Evolutionary conservation across 495 filamentous ascomycete species (phyloP).

Genomic region (Diplogelasinospora grovesii): DNA sequence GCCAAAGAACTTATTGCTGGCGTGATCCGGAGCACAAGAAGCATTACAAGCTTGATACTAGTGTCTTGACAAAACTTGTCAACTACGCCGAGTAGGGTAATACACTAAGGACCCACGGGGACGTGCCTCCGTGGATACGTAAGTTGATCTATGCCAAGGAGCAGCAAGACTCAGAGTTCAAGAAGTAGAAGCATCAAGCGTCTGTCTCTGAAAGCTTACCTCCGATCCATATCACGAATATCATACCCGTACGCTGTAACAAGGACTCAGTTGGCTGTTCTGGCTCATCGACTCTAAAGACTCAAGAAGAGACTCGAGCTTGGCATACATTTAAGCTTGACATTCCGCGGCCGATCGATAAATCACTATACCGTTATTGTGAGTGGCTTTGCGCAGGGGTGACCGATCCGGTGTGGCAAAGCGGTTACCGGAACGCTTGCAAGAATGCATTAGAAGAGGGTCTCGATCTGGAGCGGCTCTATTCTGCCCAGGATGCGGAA

Average conservation of each 20-base stretch:
- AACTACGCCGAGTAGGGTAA: slow-evolving; percentile 20
- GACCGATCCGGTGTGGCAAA: slow-evolving; percentile 2
- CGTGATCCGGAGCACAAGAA: slow-evolving; percentile 26
- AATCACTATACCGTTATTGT: slow-evolving; percentile 8
- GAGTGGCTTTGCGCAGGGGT: slow-evolving; percentile 6
- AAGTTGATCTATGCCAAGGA: slow-evolving; percentile 27
- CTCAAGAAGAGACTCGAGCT: slow-evolving; percentile 1
- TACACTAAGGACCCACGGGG: slow-evolving; percentile 18
- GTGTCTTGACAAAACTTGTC: slow-evolving; percentile 19
- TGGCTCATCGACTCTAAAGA: slow-evolving; percentile 5
- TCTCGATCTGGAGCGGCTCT: slow-evolving; percentile 12
- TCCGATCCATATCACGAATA: slow-evolving; percentile 12
- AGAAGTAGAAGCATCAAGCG: slow-evolving; percentile 12
- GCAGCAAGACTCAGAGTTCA: slow-evolving; percentile 21
- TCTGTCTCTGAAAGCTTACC: slow-evolving; percentile 3
- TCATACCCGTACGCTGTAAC: slow-evolving; percentile 6
- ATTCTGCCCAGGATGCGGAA: slow-evolving; percentile 4
- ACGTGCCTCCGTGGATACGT: slow-evolving; percentile 21
- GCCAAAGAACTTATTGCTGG: slow-evolving; percentile 26
- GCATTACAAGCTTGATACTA: slow-evolving; percentile 26
- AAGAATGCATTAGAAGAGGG: slow-evolving; percentile 2
- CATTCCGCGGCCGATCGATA: slow-evolving; percentile 3
- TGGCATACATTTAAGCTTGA: slow-evolving; percentile 1
- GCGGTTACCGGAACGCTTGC: slow-evolving; percentile 6
- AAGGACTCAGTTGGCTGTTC: slow-evolving; percentile 8